These are phyloP conservation scores for Backusella morwellensis DNA, from an alignment of 192 early-diverging fungal species.

Conservation along the genomic window DNA sequence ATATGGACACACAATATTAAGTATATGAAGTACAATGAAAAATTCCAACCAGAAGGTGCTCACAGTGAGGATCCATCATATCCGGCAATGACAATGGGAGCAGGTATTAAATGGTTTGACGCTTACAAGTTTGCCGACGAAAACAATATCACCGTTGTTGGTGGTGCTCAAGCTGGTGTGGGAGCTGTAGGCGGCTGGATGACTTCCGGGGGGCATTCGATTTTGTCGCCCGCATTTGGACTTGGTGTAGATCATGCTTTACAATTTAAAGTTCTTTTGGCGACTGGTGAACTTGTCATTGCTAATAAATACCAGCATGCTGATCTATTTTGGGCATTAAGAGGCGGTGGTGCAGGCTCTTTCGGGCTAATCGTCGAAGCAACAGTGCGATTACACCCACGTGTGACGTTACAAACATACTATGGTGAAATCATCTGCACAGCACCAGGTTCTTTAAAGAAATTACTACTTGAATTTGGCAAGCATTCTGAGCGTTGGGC, in stretches of 20 bases:
- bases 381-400: conserved; percentile 20
- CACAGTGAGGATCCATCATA: neutral
- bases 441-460: neutral
- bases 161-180: conserved; percentile 12
- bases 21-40: conserved; percentile 24
- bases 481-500: neutral
- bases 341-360: conserved; percentile 38
- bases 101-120: conserved; percentile 36
- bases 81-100: conserved; percentile 22
- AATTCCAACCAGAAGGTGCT: conserved; percentile 32
- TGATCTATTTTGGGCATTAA: conserved; percentile 55
- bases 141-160: neutral
- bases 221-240: conserved; percentile 40
- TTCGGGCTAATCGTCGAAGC: conserved; percentile 46
- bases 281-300: conserved; percentile 34
- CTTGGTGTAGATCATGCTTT: conserved; percentile 49
- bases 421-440: neutral
- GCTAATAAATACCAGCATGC: conserved; percentile 41
- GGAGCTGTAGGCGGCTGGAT: neutral
- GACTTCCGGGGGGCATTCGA: conserved; percentile 40
- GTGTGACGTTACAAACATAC: neutral
- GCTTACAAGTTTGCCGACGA: conserved; percentile 3
- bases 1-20: conserved; percentile 48
- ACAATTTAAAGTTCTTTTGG: conserved; percentile 46
- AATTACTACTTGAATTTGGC: neutral